Evolutionary conservation across 352 stramenopile genomes (phyloP).

Genomic region (Peronospora belbahrii): DNA sequence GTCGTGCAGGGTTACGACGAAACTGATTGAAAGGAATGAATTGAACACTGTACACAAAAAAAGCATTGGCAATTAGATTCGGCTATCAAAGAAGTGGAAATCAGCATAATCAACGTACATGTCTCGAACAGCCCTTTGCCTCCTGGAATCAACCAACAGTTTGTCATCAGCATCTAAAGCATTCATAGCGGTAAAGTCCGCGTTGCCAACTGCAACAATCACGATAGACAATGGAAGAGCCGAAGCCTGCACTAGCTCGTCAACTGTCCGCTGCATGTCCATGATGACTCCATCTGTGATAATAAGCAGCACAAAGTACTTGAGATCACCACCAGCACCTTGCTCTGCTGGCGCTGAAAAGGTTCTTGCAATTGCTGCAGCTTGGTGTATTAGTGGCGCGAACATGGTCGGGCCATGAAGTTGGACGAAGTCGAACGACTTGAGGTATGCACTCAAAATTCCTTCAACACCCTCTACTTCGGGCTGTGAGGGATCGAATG

Average conservation of each 20-base stretch:
- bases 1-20: slow-evolving; percentile 41
- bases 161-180: slow-evolving; percentile 52
- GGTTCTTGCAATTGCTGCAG: slow-evolving; percentile 44
- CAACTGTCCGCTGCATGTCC: slow-evolving; percentile 69
- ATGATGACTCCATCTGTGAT: slow-evolving; percentile 72
- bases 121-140: slow-evolving; percentile 36
- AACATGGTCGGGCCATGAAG: slow-evolving; percentile 77
- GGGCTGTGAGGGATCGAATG: slow-evolving; percentile 48
- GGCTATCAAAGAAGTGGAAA: background rate
- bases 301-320: slow-evolving; percentile 73
- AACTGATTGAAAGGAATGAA: slow-evolving; percentile 74
- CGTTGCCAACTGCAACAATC: slow-evolving; percentile 75
- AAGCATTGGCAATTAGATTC: background rate
- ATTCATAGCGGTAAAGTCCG: slow-evolving; percentile 63
- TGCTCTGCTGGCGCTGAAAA: slow-evolving; percentile 32
- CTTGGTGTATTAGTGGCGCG: slow-evolving; percentile 63
- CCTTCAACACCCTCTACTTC: slow-evolving; percentile 58
- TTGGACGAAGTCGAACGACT: slow-evolving; percentile 56
- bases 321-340: slow-evolving; percentile 30
- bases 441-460: slow-evolving; percentile 52
- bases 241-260: slow-evolving; percentile 59
- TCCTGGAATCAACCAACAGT: slow-evolving; percentile 35
- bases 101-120: slow-evolving; percentile 40
- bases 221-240: slow-evolving; percentile 70
- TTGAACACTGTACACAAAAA: slow-evolving; percentile 40